Conservation (phyloP, 1,284 basidiomycete species). For the Veloporphyrellus conicus region DNA sequence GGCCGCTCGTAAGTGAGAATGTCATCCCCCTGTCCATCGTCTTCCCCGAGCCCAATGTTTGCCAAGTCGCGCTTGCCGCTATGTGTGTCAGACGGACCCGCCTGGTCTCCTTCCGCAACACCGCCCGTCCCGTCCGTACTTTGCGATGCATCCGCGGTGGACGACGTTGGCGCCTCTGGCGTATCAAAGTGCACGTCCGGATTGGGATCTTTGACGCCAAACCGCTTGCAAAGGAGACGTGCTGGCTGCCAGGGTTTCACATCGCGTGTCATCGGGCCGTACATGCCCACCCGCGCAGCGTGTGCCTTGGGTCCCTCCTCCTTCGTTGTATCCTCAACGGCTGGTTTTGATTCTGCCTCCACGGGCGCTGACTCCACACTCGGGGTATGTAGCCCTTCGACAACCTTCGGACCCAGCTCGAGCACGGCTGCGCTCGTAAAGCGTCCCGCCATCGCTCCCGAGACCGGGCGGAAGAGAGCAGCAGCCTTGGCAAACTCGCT, state of each 20-base stretch:
- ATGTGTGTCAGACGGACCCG: slow-evolving; percentile 6
- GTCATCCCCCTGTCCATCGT: slow-evolving; percentile 81
- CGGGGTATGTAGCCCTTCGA: slow-evolving; percentile 74
- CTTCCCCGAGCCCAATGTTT: slow-evolving; percentile 84
- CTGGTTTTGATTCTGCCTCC: slow-evolving; percentile 33
- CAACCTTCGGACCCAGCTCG: slow-evolving; percentile 58
- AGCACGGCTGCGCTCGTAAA: slow-evolving; percentile 77
- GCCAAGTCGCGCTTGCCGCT: slow-evolving; percentile 51
- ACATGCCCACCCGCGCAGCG: slow-evolving; percentile 84
- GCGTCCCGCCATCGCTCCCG: slow-evolving; percentile 86
- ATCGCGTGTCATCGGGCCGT: slow-evolving; percentile 79
- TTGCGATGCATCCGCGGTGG: slow-evolving; percentile 14
- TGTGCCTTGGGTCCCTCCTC: slow-evolving; percentile 70
- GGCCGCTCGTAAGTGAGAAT: slow-evolving; percentile 85
- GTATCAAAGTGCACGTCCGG: slow-evolving; percentile 35
- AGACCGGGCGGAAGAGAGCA: slow-evolving; percentile 86
- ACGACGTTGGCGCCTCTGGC: slow-evolving; percentile 21
- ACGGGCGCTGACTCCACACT: slow-evolving; percentile 35
- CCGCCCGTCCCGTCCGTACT: slow-evolving; percentile 5
- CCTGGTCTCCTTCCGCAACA: slow-evolving; percentile 11
- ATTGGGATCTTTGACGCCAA: slow-evolving; percentile 84
- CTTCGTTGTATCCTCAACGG: slow-evolving; percentile 47
- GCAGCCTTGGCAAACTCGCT: slow-evolving; percentile 85
- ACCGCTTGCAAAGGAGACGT: slow-evolving; percentile 87
- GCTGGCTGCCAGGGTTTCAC: slow-evolving; percentile 74